Percentiles rank a stretch among this genome's conserved stretches.
Evolutionary conservation across 2,329 filamentous ascomycete genomes (phyloP).

Genomic region (Cordyceps sp.): DNA sequence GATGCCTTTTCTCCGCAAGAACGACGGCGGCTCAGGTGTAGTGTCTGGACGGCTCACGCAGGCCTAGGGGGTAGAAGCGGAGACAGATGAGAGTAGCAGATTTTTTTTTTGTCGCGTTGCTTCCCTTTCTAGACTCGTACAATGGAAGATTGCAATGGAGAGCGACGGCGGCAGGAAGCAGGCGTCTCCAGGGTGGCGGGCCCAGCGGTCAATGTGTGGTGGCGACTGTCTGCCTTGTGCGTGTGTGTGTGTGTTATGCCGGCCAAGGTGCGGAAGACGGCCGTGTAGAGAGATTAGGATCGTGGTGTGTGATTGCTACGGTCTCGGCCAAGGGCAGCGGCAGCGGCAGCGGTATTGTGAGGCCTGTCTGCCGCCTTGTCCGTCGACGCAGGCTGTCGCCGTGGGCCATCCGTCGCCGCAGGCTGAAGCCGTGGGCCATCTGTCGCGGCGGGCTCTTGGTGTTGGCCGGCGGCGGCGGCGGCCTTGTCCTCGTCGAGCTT

Average conservation of each 20-base stretch:
- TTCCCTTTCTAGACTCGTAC: conserved; percentile 11
- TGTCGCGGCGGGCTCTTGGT: too few relatives aligned
- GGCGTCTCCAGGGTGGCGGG: too few relatives aligned
- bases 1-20: conserved; percentile 28
- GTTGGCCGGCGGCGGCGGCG: conserved; percentile 3
- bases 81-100: conserved; percentile 42
- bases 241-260: too few relatives aligned
- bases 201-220: background rate
- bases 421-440: too few relatives aligned
- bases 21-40: conserved; percentile 30
- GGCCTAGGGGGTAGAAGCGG: conserved; percentile 28
- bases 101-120: conserved; percentile 17
- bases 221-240: background rate
- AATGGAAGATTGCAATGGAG: conserved; percentile 9
- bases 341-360: too few relatives aligned
- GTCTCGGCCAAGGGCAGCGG: background rate
- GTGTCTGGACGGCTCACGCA: conserved; percentile 30
- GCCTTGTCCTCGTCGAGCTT: conserved; percentile 35
- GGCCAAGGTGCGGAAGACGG: too few relatives aligned
- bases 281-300: too few relatives aligned
- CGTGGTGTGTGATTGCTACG: too few relatives aligned
- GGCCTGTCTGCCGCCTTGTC: too few relatives aligned
- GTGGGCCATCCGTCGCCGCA: too few relatives aligned
- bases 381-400: too few relatives aligned
- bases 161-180: too few relatives aligned